Evolutionary conservation across 306 rosid species (phyloP), one percentile per base, ranked within the genome.

Genomic region (Trifolium pratense): DNA sequence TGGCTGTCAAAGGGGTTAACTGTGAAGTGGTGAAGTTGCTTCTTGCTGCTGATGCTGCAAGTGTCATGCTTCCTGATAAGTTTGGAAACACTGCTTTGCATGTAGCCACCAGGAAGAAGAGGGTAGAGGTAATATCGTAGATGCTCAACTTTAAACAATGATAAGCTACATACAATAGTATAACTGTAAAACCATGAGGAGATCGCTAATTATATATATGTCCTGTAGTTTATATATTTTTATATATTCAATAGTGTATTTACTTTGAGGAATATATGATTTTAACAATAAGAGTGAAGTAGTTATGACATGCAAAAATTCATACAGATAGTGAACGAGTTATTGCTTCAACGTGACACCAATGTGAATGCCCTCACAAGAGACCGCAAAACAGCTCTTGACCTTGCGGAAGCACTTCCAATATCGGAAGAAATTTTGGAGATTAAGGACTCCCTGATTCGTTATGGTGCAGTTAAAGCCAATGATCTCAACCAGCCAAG

Each of bases 91-190:
- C 92, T 2, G 93, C 97, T 39, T 85, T 93, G 58, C 98, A 93
- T 83, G 78, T 91, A 21, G 98, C 98, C 84, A 86, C 96, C n/a
- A 85, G 97, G 84, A 93, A 93, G 83, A 91, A 89, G 80, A 81
- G 94, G 79, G 81, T 59, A 70, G 89, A 93, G 97, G 98, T 93
- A 86, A 49, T 86, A 84, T 55, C 60, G 9, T 42, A 60, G 12
- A 32, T 9, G 9, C 67, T 69, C 8, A 18, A 52, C 48, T 82
- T 73, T 26, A 46, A 36, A 48, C 68, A 16, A 25, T 51, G 39
- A 29, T 32, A 36, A 15, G 39, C 31, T 59, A 29, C 42, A 29
- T 29, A 21, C 34, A 52, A 1, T 3, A 68, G 49, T 26, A 16
- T 39, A 29, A 55, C 40, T 45, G 49, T 20, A 23, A 29, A 51